Base-by-base conservation (phyloP, 2,329 filamentous ascomycete species). In the Penicillium sp. region DNA sequence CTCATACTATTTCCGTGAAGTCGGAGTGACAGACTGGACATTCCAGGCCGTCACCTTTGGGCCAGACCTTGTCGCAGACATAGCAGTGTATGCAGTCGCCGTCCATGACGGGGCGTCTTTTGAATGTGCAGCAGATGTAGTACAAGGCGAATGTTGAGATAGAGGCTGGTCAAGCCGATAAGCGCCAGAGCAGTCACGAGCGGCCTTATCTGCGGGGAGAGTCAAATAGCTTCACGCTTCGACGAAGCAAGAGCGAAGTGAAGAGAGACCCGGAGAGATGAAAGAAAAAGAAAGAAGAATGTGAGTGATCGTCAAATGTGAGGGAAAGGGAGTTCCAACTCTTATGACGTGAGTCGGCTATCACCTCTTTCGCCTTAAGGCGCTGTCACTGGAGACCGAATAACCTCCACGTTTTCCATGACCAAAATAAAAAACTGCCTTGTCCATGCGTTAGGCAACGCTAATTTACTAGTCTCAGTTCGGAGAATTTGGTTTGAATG, bases 41-140 rank as follows among this genome's bases (percentile, higher is more conserved):
- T 14, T 76, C 77, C 58, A 96, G 75, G 24, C 82, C 86, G 60
- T 82, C 45, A 55, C 90, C 84, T 55, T 84, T 80, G 67, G 88
- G 90, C 91, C 92, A 97, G 71, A 96, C 88, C 59, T 88, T 77
- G 48, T 82, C 72, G 76, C 94, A 97, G 56, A 81, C 77, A 74
- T 97, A 91, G 74, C 94, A 99, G 72, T 83, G 95, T 50, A 97
- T 87, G 60, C 93, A 84, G 68, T 96, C 89, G 27, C 42, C 22
- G 24, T 57, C 67, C 74, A 76, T 75, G 50, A 49, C 40, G 40
- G 31, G 21, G 9, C 24, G 24, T 27, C 24, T 27, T 27, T 27
- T 27, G 24, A 8, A 27, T 27, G 36, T 18, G 27, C 6, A 43
- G 14, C 31, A 48, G 29, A 41, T 31, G 50, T 41, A 48, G 50